Evolutionary conservation across 192 early-diverging fungal genomes (phyloP).

Genomic region (Entomortierella parvispora): DNA sequence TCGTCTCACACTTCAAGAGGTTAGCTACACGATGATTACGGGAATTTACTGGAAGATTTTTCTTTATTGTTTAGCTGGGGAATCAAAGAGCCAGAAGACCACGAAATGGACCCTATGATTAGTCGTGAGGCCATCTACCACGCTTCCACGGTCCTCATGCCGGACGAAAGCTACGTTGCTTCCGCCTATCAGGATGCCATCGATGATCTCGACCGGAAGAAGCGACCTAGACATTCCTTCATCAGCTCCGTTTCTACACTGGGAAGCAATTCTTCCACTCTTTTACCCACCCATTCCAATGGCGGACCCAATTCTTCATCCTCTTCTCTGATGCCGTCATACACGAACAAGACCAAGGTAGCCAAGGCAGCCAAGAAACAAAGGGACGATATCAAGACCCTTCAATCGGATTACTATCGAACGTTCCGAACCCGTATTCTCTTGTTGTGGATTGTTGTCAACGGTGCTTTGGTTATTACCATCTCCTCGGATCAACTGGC

Average conservation of each 20-base stretch:
- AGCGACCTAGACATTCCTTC: conserved; percentile 10
- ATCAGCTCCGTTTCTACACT: background rate
- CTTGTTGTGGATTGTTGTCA: conserved; percentile 41
- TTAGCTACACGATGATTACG: background rate
- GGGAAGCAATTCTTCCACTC: background rate
- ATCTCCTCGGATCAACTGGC: conserved; percentile 49
- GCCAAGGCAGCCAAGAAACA: background rate
- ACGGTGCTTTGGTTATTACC: conserved; percentile 39
- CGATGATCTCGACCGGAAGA: conserved; percentile 40
- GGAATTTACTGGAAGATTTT: background rate
- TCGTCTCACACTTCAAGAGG: background rate
- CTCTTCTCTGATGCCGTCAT: background rate
- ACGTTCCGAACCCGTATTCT: conserved; percentile 40
- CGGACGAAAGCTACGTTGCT: conserved; percentile 30
- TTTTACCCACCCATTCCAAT: conserved; percentile 12
- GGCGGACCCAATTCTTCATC: background rate
- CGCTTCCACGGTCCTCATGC: conserved; percentile 48
- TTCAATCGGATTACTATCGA: conserved; percentile 47
- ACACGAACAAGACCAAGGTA: conserved; percentile 1
- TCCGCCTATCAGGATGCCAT: conserved; percentile 41
- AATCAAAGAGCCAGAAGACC: conserved; percentile 51
- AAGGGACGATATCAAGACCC: conserved; percentile 37
- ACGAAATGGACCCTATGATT: conserved; percentile 43
- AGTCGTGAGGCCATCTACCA: conserved; percentile 49
- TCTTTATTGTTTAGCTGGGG: conserved; percentile 29